Percentiles rank a stretch among this genome's conserved stretches.
Evolutionary conservation across 2,329 filamentous ascomycete genomes (phyloP).

Genomic region (Fusarium humuli): DNA sequence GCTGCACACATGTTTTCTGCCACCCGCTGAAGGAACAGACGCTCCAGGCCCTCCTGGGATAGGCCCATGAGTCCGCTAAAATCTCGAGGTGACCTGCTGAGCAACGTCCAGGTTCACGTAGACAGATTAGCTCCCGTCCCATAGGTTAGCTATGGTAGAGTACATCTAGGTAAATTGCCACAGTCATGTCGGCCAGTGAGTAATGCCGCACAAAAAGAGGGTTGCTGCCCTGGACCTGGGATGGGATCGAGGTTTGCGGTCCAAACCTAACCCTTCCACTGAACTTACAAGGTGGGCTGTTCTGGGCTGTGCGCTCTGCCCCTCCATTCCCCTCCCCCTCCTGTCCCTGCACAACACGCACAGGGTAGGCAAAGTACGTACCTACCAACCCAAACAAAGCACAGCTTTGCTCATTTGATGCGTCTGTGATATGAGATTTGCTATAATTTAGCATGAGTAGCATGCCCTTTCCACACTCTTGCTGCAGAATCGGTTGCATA

Average conservation of each 20-base stretch:
- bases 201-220: slow-evolving; percentile 39
- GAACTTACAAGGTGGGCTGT: slow-evolving; percentile 4
- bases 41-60: slow-evolving; percentile 39
- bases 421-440: background rate
- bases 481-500: background rate
- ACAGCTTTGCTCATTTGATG: background rate
- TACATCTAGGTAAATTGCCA: slow-evolving; percentile 25
- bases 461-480: background rate
- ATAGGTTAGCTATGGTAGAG: background rate
- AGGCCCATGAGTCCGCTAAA: slow-evolving; percentile 40
- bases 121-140: background rate
- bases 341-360: background rate
- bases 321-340: slow-evolving; percentile 27
- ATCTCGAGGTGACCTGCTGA: slow-evolving; percentile 36
- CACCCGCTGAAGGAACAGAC: slow-evolving; percentile 29
- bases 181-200: slow-evolving; percentile 8
- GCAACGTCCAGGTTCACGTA: slow-evolving; percentile 9
- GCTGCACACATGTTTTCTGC: slow-evolving; percentile 19
- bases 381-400: background rate
- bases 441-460: background rate
- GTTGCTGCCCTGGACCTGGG: slow-evolving; percentile 42
- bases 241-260: background rate
- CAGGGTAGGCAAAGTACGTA: slow-evolving; percentile 1
- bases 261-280: slow-evolving; percentile 1
- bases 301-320: slow-evolving; percentile 3